Conservation (phyloP, 345 rosid species). For the Populus davidiana region DNA sequence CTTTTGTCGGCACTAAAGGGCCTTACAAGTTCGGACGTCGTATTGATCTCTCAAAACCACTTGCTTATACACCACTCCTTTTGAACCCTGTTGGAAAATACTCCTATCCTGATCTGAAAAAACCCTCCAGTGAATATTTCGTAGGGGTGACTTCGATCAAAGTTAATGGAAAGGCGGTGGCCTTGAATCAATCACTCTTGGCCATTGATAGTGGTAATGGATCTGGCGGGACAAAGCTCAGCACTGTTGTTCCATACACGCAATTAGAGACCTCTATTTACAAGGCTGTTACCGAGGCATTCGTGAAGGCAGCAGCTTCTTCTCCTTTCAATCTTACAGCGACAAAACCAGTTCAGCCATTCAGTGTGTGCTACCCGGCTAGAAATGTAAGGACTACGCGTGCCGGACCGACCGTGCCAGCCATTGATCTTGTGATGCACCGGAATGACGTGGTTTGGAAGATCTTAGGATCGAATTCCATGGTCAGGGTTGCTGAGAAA, state of each 20-base stretch:
- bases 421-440: constrained; percentile 26
- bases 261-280: constrained; percentile 24
- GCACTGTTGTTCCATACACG: constrained; percentile 31
- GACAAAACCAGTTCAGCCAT: constrained; percentile 13
- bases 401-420: constrained; percentile 26
- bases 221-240: constrained; percentile 24
- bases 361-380: constrained; percentile 27
- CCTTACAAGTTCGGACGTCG: not conserved
- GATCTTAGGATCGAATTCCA: constrained; percentile 30
- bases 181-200: constrained; percentile 1
- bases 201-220: not conserved
- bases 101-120: not conserved
- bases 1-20: not conserved
- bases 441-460: constrained; percentile 32
- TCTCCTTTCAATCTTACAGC: constrained; percentile 4
- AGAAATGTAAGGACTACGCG: not conserved
- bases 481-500: constrained; percentile 23
- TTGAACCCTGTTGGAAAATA: constrained; percentile 8
- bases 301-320: not conserved
- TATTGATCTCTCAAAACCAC: not conserved
- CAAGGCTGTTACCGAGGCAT: constrained; percentile 19
- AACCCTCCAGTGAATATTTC: constrained; percentile 29
- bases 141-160: constrained; percentile 3
- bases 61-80: constrained; percentile 17
- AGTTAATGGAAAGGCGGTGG: constrained; percentile 9